Percentiles rank a stretch among this genome's conserved stretches.
phyloP scores from a whole-genome alignment of 441 rosid genomes.

The Adansonia rubrostipa region DNA sequence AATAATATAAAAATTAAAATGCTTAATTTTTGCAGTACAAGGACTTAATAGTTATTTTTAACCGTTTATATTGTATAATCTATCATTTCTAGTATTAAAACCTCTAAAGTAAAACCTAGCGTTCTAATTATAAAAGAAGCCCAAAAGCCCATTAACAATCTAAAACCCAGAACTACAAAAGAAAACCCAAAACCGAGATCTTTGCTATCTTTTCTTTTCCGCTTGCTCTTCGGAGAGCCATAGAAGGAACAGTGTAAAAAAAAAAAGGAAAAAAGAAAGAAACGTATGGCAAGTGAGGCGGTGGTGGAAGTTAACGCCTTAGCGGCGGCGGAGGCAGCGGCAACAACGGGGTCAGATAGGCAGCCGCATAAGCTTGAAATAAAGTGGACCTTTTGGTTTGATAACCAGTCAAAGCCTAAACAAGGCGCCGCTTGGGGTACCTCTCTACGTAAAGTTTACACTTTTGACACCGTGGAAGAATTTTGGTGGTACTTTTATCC shows the following conservation, averaged over 20 bases:
- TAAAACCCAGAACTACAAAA: neutral
- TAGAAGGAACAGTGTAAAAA: neutral
- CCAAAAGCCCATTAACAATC: neutral
- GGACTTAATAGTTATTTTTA: too few relatives aligned
- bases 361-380: constrained; percentile 75
- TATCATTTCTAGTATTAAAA: too few relatives aligned
- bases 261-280: neutral
- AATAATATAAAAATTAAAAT: too few relatives aligned
- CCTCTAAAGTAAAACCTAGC: too few relatives aligned
- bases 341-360: constrained; percentile 36
- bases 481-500: constrained; percentile 69
- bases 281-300: constrained; percentile 52
- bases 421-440: constrained; percentile 90
- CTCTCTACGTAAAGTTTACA: constrained; percentile 69
- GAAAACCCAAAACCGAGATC: neutral
- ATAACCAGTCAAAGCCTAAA: constrained; percentile 73
- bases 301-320: constrained; percentile 36
- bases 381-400: constrained; percentile 92
- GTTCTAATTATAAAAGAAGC: neutral
- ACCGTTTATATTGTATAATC: too few relatives aligned
- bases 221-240: neutral
- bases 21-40: too few relatives aligned
- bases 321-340: constrained; percentile 19
- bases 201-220: too few relatives aligned
- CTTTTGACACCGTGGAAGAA: constrained; percentile 92